Percentiles rank a stretch among this genome's conserved stretches.
Evolutionary conservation across 1,284 basidiomycete genomes (phyloP).

Genomic region (Boletellus deceptivus): DNA sequence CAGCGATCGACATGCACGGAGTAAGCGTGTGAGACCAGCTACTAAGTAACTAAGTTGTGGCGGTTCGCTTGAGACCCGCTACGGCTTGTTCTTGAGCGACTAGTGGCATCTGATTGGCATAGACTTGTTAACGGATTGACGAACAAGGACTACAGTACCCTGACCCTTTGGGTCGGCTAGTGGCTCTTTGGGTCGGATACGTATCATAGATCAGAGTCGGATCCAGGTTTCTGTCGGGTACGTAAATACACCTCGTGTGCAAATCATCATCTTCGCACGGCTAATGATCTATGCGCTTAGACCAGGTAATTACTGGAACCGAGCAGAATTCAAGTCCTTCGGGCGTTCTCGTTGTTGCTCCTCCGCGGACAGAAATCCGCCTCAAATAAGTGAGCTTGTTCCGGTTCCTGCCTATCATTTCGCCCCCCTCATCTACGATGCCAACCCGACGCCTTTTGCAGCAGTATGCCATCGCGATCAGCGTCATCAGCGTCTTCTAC

Average conservation of each 20-base stretch:
- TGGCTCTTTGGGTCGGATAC: too few species aligned
- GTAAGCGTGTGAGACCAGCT: too few species aligned
- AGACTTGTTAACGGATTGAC: too few species aligned
- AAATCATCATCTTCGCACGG: neutral
- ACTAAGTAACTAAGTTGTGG: too few species aligned
- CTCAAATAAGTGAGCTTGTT: neutral
- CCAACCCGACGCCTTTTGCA: slow-evolving; percentile 26
- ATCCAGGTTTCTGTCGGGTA: neutral
- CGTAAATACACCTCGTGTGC: neutral
- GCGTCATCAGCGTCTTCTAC: slow-evolving; percentile 35
- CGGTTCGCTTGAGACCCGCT: too few species aligned
- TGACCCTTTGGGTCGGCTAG: too few species aligned
- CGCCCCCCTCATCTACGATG: slow-evolving; percentile 8
- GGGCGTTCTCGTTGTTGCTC: neutral
- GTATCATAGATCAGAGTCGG: too few species aligned
- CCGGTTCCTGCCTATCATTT: neutral
- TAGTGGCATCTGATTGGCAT: too few species aligned
- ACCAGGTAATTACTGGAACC: neutral
- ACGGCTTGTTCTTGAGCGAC: too few species aligned
- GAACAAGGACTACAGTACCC: too few species aligned
- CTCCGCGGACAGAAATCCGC: neutral
- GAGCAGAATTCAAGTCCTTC: neutral
- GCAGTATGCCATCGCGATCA: slow-evolving; percentile 33
- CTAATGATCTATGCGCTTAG: neutral
- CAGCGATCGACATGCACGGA: too few species aligned